Evolutionary conservation across 176 grass and related monocot genomes (phyloP).

Genomic region (Carex cristatella): DNA sequence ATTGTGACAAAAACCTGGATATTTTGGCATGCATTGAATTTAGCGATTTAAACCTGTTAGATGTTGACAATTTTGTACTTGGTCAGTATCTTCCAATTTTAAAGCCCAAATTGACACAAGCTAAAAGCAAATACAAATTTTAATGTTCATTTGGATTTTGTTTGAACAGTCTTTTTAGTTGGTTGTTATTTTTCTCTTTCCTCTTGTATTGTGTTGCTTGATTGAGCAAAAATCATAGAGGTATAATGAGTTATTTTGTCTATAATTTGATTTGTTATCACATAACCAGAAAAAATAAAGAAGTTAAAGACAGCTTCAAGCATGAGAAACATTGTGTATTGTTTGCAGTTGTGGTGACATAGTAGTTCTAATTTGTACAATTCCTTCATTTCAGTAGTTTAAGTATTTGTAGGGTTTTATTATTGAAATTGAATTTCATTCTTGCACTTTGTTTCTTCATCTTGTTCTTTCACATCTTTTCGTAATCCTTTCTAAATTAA

Average conservation of each 20-base stretch:
- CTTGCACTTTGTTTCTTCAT: background rate
- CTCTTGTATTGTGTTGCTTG: background rate
- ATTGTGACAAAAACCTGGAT: background rate
- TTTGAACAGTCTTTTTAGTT: too few species aligned
- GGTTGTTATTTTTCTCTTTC: too few species aligned
- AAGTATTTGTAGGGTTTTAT: conserved; percentile 2
- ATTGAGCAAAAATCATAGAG: background rate
- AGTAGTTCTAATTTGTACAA: background rate
- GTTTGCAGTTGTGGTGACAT: background rate
- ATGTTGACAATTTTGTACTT: background rate
- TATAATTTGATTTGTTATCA: background rate
- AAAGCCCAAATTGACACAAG: background rate
- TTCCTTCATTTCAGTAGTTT: background rate
- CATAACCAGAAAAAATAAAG: background rate
- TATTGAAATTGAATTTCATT: background rate
- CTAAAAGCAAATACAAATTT: too few species aligned
- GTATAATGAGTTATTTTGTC: background rate
- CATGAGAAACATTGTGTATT: background rate
- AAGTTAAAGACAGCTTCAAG: background rate
- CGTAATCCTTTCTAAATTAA: background rate
- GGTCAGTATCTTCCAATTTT: background rate
- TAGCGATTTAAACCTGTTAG: background rate
- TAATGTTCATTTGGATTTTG: too few species aligned
- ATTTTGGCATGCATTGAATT: background rate
- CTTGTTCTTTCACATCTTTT: background rate